Conservation (phyloP, 768 basidiomycete species). For the Calocera viscosa region DNA sequence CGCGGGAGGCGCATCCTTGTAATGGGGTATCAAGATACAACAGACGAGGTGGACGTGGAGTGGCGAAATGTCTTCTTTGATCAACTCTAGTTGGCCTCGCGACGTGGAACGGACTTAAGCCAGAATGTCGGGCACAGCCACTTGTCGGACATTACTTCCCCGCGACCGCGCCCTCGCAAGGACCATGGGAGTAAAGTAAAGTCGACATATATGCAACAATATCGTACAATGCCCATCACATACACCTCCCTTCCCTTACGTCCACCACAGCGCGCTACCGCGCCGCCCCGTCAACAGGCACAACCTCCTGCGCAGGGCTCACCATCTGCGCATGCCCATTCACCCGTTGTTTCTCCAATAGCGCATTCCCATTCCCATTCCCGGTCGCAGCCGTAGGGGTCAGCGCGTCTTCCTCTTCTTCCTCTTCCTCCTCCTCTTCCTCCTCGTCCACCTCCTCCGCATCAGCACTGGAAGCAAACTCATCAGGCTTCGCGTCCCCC, state of each 20-base stretch:
- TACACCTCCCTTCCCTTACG: not conserved
- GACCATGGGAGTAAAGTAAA: too few species aligned
- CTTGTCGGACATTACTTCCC: too few species aligned
- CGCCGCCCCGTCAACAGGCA: not conserved
- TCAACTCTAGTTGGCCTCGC: too few species aligned
- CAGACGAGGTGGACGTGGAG: too few species aligned
- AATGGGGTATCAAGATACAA: too few species aligned
- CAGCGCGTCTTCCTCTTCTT: not conserved
- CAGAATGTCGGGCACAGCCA: too few species aligned
- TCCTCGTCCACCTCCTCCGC: not conserved
- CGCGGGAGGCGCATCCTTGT: not conserved
- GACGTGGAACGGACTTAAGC: too few species aligned
- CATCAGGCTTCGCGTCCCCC: not conserved
- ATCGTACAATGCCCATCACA: not conserved
- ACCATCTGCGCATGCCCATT: not conserved
- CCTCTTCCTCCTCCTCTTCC: not conserved
- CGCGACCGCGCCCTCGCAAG: too few species aligned
- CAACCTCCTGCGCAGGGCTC: not conserved
- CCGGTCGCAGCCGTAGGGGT: not conserved
- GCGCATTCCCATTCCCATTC: not conserved
- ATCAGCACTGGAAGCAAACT: not conserved
- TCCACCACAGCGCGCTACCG: not conserved
- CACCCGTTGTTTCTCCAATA: not conserved
- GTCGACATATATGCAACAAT: too few species aligned
- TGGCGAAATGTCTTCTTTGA: too few species aligned